Percentiles rank a stretch among this genome's conserved stretches.
These are phyloP conservation scores for Ramaria sp. DNA, from an alignment of 768 basidiomycete genomes.

Conservation along the genomic window DNA sequence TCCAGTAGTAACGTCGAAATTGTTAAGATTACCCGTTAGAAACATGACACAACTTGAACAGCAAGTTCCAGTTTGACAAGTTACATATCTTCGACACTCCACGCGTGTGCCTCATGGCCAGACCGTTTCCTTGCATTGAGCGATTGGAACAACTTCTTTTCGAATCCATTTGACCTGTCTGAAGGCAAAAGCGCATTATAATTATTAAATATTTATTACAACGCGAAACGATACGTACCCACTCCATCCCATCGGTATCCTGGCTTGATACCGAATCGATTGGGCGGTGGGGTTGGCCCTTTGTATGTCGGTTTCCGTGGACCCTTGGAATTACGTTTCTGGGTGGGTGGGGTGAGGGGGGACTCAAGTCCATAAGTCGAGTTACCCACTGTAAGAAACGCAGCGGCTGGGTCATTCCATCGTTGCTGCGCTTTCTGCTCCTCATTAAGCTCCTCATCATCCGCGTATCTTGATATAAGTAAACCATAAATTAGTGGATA, in stretches of 20 bases:
- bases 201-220: not conserved
- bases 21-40: too few species aligned
- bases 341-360: not conserved
- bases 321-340: constrained; percentile 71
- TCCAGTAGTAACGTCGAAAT: too few species aligned
- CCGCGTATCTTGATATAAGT: constrained; percentile 33
- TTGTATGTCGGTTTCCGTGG: constrained; percentile 76
- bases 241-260: constrained; percentile 99
- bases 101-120: constrained; percentile 65
- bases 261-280: constrained; percentile 90
- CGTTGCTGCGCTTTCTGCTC: constrained; percentile 69
- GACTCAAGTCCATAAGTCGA: not conserved
- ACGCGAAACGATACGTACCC: constrained; percentile 38
- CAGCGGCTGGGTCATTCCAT: constrained; percentile 98
- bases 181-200: not conserved
- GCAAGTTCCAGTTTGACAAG: too few species aligned
- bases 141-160: constrained; percentile 83
- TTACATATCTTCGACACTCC: constrained; percentile 93
- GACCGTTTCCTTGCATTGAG: constrained; percentile 65
- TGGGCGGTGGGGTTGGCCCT: constrained; percentile 85
- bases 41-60: too few species aligned
- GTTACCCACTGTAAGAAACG: constrained; percentile 71
- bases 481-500: not conserved
- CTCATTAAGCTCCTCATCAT: constrained; percentile 81
- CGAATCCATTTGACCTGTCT: constrained; percentile 93